These are phyloP conservation scores for Aegilops tauschii DNA, from an alignment of 176 grass and related monocot species.

Conservation along the genomic window DNA sequence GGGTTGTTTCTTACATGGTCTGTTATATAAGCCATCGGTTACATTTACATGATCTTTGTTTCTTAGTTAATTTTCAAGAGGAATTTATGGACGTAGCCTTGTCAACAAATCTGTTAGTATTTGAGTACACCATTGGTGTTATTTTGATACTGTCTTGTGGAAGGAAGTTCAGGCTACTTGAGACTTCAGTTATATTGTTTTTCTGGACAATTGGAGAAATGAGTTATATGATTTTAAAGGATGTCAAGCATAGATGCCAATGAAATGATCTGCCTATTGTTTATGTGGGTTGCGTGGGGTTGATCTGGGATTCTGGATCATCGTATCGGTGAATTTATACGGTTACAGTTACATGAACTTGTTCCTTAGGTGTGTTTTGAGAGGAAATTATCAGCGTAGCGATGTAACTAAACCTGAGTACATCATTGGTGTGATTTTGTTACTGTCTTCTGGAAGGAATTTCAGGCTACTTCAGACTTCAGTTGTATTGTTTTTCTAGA, in stretches of 20 bases:
- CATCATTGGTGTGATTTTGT: not conserved
- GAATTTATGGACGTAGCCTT: not conserved
- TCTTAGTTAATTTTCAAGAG: not conserved
- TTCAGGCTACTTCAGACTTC: not conserved
- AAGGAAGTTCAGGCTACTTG: not conserved
- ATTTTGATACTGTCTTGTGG: no score
- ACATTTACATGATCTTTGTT: constrained; percentile 3
- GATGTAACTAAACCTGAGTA: not conserved
- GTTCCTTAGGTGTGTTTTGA: not conserved
- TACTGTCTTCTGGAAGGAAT: not conserved
- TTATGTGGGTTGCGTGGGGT: not conserved
- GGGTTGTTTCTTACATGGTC: constrained; percentile 5
- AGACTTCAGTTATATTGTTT: constrained; percentile 5
- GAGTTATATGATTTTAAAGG: not conserved
- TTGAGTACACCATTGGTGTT: no score
- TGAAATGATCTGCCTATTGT: not conserved
- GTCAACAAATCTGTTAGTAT: not conserved
- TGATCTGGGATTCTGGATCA: constrained; percentile 21
- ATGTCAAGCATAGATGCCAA: not conserved
- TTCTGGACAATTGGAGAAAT: not conserved
- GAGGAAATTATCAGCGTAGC: not conserved
- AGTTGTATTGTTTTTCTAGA: not conserved
- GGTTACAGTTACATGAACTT: constrained; percentile 15
- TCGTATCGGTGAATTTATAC: constrained; percentile 24
- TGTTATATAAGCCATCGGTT: not conserved